Evolutionary conservation across 768 basidiomycete species (phyloP).

Genomic region (Suillus luteus): DNA sequence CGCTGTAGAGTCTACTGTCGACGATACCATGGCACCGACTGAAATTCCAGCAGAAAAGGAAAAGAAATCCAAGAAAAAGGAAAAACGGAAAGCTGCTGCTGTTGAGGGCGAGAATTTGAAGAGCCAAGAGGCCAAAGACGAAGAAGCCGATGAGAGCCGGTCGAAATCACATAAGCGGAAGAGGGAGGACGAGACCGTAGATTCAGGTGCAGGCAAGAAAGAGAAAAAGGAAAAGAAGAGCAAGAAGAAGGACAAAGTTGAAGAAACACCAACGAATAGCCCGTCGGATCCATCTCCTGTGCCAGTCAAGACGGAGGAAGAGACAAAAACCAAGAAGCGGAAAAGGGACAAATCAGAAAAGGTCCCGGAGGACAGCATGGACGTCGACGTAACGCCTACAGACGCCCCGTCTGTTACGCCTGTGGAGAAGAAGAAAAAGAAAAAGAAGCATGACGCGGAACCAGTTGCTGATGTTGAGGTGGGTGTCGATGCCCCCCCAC

Average conservation of each 20-base stretch:
- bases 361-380: constrained; percentile 18
- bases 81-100: constrained; percentile 18
- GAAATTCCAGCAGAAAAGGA: constrained; percentile 14
- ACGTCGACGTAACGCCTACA: constrained; percentile 22
- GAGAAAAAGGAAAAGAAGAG: constrained; percentile 19
- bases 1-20: constrained; percentile 20
- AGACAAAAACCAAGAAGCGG: constrained; percentile 24
- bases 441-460: constrained; percentile 13
- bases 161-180: constrained; percentile 38
- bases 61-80: constrained; percentile 22
- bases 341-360: constrained; percentile 25
- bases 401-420: constrained; percentile 13
- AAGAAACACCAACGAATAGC: constrained; percentile 24
- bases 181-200: constrained; percentile 20
- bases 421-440: constrained; percentile 25
- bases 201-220: constrained; percentile 15
- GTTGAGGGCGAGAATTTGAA: constrained; percentile 25
- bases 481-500: constrained; percentile 18
- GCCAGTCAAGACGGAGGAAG: constrained; percentile 18
- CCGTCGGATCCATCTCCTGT: background rate
- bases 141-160: constrained; percentile 15
- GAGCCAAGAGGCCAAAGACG: constrained; percentile 9
- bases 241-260: constrained; percentile 32
- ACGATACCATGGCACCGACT: constrained; percentile 11
- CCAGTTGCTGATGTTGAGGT: constrained; percentile 20